phyloP scores from a whole-genome alignment of 352 stramenopile species.

The Saprolegnia parasitica region DNA sequence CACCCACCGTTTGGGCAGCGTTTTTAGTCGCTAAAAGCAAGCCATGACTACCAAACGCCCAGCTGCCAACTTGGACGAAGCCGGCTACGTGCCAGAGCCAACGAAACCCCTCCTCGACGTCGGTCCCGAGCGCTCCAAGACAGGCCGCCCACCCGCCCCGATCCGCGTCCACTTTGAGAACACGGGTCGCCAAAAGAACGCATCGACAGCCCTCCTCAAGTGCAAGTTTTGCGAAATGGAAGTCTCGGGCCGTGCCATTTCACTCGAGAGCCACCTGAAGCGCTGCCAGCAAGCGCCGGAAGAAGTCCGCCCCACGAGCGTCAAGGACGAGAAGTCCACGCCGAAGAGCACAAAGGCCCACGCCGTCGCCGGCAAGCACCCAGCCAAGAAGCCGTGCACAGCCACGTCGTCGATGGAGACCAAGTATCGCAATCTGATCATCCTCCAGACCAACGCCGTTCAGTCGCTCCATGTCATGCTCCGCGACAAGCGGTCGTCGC shows the following conservation, averaged over 20 bases:
- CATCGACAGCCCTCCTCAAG: constrained; percentile 21
- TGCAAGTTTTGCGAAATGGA: constrained; percentile 30
- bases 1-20: background rate
- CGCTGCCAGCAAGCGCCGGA: constrained; percentile 20
- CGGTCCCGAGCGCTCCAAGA: constrained; percentile 6
- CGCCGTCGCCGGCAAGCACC: constrained; percentile 11
- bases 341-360: constrained; percentile 6
- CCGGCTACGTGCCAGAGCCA: background rate
- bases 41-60: background rate
- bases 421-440: constrained; percentile 58
- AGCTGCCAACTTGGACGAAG: background rate
- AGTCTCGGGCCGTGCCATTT: constrained; percentile 25
- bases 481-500: constrained; percentile 59
- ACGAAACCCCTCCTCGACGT: background rate
- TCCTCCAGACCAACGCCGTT: constrained; percentile 59
- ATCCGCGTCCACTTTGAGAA: constrained; percentile 28
- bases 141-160: constrained; percentile 20
- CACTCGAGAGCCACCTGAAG: constrained; percentile 27
- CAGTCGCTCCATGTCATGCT: constrained; percentile 63
- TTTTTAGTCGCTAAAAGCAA: constrained; percentile 6
- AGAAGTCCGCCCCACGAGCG: constrained; percentile 16
- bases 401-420: constrained; percentile 38
- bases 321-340: constrained; percentile 20
- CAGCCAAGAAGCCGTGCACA: constrained; percentile 24
- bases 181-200: constrained; percentile 27